These are phyloP conservation scores for Leccinum huronense DNA, from an alignment of 1,284 basidiomycete species.

Conservation along the genomic window DNA sequence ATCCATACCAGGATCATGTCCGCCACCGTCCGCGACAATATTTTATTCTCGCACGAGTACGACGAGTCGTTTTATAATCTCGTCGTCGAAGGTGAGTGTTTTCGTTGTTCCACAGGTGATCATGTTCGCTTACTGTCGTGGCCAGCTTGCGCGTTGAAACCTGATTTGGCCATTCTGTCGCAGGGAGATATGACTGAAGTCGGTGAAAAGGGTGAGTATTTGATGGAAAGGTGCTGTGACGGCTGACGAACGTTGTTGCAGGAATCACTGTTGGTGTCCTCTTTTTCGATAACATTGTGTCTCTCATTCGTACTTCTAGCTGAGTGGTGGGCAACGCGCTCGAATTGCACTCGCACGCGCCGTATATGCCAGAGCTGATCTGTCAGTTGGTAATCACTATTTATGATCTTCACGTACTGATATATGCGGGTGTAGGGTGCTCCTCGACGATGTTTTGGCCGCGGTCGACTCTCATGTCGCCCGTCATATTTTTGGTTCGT, in stretches of 20 bases:
- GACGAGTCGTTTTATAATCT: constrained; percentile 76
- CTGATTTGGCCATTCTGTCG: constrained; percentile 75
- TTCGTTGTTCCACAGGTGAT: neutral
- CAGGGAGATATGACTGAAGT: constrained; percentile 76
- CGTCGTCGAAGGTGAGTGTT: constrained; percentile 65
- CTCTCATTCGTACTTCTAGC: constrained; percentile 22
- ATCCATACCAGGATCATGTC: constrained; percentile 66
- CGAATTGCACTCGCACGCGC: constrained; percentile 56
- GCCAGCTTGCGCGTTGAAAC: constrained; percentile 82
- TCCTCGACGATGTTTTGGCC: constrained; percentile 44
- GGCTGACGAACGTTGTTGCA: constrained; percentile 25
- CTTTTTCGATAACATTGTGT: neutral
- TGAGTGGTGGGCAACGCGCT: constrained; percentile 62
- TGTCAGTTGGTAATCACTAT: constrained; percentile 28
- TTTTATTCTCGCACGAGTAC: constrained; percentile 86
- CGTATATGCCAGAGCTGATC: constrained; percentile 54
- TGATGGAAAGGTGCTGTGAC: constrained; percentile 31
- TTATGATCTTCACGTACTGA: neutral
- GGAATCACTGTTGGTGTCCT: constrained; percentile 31
- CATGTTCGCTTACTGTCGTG: neutral
- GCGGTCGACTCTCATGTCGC: constrained; percentile 76
- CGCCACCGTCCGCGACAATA: constrained; percentile 83
- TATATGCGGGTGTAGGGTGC: constrained; percentile 20
- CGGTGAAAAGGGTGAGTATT: constrained; percentile 48
- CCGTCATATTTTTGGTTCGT: constrained; percentile 57